Conservation (phyloP, 2,329 filamentous ascomycete genomes). For the Fusarium concolor region DNA sequence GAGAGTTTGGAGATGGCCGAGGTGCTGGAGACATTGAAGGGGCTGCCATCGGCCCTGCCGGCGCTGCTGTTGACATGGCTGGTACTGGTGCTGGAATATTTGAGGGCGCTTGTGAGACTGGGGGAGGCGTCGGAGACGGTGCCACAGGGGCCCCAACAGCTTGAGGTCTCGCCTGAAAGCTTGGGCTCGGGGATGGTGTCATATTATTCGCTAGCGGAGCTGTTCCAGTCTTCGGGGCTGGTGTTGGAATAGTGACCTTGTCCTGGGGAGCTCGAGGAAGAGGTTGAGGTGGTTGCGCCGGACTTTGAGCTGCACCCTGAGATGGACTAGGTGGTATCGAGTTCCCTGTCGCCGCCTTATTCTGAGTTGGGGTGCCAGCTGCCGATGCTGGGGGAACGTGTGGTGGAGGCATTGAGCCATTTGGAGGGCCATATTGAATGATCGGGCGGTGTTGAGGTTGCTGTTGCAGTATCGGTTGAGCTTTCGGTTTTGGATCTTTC, state of each 20-base stretch:
- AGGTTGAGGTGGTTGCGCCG: slow-evolving; percentile 32
- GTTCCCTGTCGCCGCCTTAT: slow-evolving; percentile 35
- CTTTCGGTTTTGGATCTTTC: slow-evolving; percentile 69
- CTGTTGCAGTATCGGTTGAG: slow-evolving; percentile 52
- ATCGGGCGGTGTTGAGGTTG: slow-evolving; percentile 61
- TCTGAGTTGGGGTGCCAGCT: slow-evolving; percentile 36
- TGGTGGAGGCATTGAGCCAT: slow-evolving; percentile 69
- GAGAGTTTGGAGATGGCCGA: slow-evolving; percentile 28
- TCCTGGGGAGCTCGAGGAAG: slow-evolving; percentile 32
- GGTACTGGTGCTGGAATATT: slow-evolving; percentile 37
- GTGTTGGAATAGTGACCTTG: slow-evolving; percentile 13
- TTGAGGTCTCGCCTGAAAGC: slow-evolving; percentile 33
- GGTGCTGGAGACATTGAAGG: slow-evolving; percentile 45
- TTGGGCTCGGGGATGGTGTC: slow-evolving; percentile 35
- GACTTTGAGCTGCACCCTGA: slow-evolving; percentile 31
- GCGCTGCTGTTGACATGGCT: slow-evolving; percentile 40
- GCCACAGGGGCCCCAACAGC: slow-evolving; percentile 27
- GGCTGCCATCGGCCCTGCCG: slow-evolving; percentile 36
- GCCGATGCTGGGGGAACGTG: slow-evolving; percentile 51
- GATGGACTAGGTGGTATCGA: slow-evolving; percentile 37
- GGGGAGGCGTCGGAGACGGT: slow-evolving; percentile 39
- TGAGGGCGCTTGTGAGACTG: slow-evolving; percentile 37
- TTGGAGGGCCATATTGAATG: slow-evolving; percentile 74
- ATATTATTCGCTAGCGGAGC: slow-evolving; percentile 30
- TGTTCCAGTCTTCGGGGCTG: slow-evolving; percentile 31